Evolutionary conservation across 345 rosid species (phyloP).

Genomic region (Eucalyptus pauciflora): DNA sequence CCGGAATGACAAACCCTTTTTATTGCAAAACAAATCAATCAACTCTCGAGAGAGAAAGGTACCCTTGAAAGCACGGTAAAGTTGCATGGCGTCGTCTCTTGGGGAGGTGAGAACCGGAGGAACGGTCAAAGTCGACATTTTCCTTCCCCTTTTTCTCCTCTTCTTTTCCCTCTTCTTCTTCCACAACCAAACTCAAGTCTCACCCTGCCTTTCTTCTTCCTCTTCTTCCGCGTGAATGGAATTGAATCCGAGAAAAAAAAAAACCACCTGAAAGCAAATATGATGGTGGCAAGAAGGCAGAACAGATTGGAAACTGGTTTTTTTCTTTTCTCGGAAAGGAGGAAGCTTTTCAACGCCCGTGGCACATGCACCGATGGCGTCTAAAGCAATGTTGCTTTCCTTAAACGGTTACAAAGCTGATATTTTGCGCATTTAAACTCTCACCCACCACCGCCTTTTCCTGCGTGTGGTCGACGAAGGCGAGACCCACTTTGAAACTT

Average conservation of each 20-base stretch:
- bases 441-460: background rate
- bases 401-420: background rate
- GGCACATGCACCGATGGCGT: background rate
- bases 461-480: background rate
- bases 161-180: background rate
- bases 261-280: background rate
- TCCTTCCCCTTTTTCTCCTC: background rate
- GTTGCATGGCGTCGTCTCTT: constrained; percentile 44
- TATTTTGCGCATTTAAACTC: background rate
- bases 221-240: background rate
- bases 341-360: background rate
- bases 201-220: background rate
- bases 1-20: background rate
- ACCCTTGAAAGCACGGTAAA: constrained; percentile 63
- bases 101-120: constrained; percentile 38
- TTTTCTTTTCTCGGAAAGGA: background rate
- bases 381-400: background rate
- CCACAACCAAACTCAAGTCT: background rate
- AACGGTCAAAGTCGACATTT: constrained; percentile 35
- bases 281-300: background rate
- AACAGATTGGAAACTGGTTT: background rate
- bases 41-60: background rate
- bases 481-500: background rate
- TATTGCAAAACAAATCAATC: background rate
- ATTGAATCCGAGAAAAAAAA: background rate